Conservation (phyloP, 108 stramenopile genomes). For the Cyclotella choctawhatcheeana region DNA sequence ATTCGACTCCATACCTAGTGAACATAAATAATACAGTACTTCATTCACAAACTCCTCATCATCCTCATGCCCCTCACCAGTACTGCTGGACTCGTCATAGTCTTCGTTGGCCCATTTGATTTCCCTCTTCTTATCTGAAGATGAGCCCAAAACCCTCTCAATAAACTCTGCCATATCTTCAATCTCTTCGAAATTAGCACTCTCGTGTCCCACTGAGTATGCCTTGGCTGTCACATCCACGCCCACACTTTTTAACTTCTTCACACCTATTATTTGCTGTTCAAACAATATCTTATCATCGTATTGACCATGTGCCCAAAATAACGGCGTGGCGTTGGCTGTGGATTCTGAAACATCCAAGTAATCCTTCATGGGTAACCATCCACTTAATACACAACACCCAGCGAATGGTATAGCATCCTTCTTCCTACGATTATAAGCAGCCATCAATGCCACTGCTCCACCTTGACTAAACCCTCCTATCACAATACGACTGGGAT, state of each 20-base stretch:
- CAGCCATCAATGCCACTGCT: slow-evolving; percentile 51
- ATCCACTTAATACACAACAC: slow-evolving; percentile 45
- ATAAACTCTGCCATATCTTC: slow-evolving; percentile 47
- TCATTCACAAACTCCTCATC: too few species aligned
- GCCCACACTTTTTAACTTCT: slow-evolving; percentile 38
- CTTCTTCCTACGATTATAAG: slow-evolving; percentile 40
- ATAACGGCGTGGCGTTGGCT: slow-evolving; percentile 38
- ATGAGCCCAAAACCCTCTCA: slow-evolving; percentile 25
- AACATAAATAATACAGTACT: too few species aligned
- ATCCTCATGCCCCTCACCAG: too few species aligned
- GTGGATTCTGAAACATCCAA: slow-evolving; percentile 35
- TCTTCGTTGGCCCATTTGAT: slow-evolving; percentile 8
- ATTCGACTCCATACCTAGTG: too few species aligned
- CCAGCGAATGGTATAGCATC: slow-evolving; percentile 48
- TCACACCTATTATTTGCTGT: slow-evolving; percentile 52
- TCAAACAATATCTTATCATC: slow-evolving; percentile 60
- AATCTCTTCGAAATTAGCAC: slow-evolving; percentile 51
- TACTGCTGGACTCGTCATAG: too few species aligned
- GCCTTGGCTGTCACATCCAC: slow-evolving; percentile 42
- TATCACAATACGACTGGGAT: slow-evolving; percentile 37
- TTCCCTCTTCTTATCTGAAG: slow-evolving; percentile 10
- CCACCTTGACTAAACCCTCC: slow-evolving; percentile 59
- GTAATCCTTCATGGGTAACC: slow-evolving; percentile 53
- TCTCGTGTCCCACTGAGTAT: slow-evolving; percentile 52
- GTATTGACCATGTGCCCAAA: slow-evolving; percentile 53